Conservation (phyloP, 23 red algal species). For the Cyanidium caldarium region DNA sequence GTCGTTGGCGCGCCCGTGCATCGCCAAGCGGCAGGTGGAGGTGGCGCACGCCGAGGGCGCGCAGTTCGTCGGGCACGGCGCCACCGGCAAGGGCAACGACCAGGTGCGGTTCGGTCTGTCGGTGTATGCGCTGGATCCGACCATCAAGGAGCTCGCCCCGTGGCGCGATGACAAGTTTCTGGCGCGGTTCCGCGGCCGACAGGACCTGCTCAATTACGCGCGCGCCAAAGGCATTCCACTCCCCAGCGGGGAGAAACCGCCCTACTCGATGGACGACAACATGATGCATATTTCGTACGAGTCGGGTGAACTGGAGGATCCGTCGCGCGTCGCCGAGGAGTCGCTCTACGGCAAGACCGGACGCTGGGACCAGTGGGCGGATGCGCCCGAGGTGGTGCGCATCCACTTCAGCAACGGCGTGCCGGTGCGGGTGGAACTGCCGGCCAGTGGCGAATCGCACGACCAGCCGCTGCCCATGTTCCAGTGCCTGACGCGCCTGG, state of each 20-base stretch:
- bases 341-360: constrained; percentile 69
- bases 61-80: constrained; percentile 71
- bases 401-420: constrained; percentile 74
- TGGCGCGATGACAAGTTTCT: constrained; percentile 62
- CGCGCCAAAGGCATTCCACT: constrained; percentile 67
- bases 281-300: constrained; percentile 97
- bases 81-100: constrained; percentile 95
- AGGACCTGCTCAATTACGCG: constrained; percentile 74
- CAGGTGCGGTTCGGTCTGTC: constrained; percentile 93
- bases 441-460: constrained; percentile 8
- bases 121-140: constrained; percentile 61
- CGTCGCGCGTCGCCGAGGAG: constrained; percentile 29
- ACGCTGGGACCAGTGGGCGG: constrained; percentile 27
- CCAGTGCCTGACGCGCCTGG: constrained; percentile 53
- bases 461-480: constrained; percentile 36
- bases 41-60: constrained; percentile 54
- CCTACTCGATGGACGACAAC: constrained; percentile 98
- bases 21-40: constrained; percentile 71
- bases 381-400: constrained; percentile 47
- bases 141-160: constrained; percentile 80
- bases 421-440: constrained; percentile 24
- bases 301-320: constrained; percentile 80
- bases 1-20: constrained; percentile 82
- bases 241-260: constrained; percentile 67
- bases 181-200: constrained; percentile 47